phyloP scores from a whole-genome alignment of 2,329 filamentous ascomycete species.

The Huntiella savannae region DNA sequence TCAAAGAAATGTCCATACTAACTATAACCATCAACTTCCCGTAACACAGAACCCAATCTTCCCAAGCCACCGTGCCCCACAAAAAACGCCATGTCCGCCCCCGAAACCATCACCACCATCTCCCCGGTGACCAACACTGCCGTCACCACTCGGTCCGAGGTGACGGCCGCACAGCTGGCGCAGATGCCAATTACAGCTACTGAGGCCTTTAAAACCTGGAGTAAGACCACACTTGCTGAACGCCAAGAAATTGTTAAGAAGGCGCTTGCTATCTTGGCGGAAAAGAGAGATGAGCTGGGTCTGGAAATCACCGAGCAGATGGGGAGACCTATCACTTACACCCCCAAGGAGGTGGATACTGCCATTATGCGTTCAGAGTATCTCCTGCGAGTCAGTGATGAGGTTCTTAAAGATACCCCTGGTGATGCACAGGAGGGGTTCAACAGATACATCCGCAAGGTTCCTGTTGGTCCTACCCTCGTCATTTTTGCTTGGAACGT shows the following conservation, averaged over 20 bases:
- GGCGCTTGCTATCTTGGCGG: constrained; percentile 50
- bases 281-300: constrained; percentile 61
- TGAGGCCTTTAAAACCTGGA: constrained; percentile 58
- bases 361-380: constrained; percentile 75
- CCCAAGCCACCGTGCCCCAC: not conserved
- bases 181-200: constrained; percentile 52
- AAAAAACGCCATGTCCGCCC: constrained; percentile 30
- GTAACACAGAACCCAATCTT: not conserved
- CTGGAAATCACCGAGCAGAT: constrained; percentile 83
- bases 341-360: constrained; percentile 64
- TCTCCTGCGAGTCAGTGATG: constrained; percentile 63
- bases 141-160: constrained; percentile 59
- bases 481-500: constrained; percentile 95
- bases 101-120: constrained; percentile 55
- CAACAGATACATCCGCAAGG: constrained; percentile 74
- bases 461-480: constrained; percentile 71
- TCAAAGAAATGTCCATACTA: too few relatives aligned
- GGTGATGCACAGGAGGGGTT: constrained; percentile 77
- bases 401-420: constrained; percentile 59
- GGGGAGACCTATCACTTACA: constrained; percentile 81
- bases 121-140: constrained; percentile 78
- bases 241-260: constrained; percentile 66
- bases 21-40: not conserved
- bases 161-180: constrained; percentile 50
- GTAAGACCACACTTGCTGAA: constrained; percentile 53